phyloP scores from a whole-genome alignment of 495 filamentous ascomycete species.

The Aspergillus panamensis region DNA sequence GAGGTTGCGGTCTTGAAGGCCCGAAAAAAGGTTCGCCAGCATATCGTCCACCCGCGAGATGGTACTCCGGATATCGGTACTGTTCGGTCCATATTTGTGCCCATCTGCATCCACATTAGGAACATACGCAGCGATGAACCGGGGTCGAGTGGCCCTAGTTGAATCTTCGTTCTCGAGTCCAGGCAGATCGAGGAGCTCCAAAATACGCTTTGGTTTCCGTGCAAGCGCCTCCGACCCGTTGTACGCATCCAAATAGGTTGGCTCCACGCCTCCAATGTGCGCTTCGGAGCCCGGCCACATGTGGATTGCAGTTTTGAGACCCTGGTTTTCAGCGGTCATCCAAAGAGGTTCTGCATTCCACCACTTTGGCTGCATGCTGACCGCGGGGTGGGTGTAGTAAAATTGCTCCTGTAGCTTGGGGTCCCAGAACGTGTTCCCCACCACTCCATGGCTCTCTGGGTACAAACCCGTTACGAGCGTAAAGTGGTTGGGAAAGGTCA shows the following conservation, averaged over 20 bases:
- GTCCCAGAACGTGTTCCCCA: conserved; percentile 94
- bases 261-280: conserved; percentile 59
- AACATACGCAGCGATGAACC: conserved; percentile 91
- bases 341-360: conserved; percentile 93
- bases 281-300: conserved; percentile 99
- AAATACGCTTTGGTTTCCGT: conserved; percentile 70
- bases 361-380: conserved; percentile 80
- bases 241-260: conserved; percentile 75
- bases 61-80: conserved; percentile 75
- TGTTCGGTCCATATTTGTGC: conserved; percentile 88
- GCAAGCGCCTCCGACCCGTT: conserved; percentile 71
- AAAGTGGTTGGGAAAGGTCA: conserved; percentile 98
- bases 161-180: conserved; percentile 52
- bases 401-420: conserved; percentile 72
- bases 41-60: conserved; percentile 75
- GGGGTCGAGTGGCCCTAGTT: conserved; percentile 54
- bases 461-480: conserved; percentile 90
- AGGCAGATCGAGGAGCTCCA: conserved; percentile 78
- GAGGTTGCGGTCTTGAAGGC: conserved; percentile 76
- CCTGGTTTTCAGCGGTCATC: conserved; percentile 81
- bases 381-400: conserved; percentile 71
- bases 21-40: conserved; percentile 69
- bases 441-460: conserved; percentile 88
- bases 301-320: conserved; percentile 75
- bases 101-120: conserved; percentile 85